Conservation (phyloP, 2,329 filamentous ascomycete species). For the Aphanoascus verrucosus region DNA sequence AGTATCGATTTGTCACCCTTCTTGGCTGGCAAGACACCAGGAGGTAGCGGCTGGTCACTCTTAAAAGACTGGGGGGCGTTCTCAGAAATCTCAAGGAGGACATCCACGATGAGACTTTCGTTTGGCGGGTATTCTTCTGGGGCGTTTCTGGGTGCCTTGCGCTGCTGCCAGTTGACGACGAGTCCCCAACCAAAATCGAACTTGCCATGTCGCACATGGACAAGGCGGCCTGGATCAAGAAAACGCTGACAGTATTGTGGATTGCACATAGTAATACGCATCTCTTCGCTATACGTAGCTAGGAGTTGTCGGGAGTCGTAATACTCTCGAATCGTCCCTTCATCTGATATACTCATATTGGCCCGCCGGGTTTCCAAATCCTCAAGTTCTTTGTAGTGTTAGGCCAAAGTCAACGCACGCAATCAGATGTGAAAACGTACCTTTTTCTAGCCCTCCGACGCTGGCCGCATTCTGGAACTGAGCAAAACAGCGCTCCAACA, state of each 20-base stretch:
- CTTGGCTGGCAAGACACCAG: conserved; percentile 49
- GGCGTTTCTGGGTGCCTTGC: conserved; percentile 54
- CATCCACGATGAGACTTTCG: conserved; percentile 71
- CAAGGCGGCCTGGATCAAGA: conserved; percentile 74
- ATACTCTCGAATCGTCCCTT: conserved; percentile 84
- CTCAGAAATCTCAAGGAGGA: conserved; percentile 57
- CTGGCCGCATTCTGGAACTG: conserved; percentile 95
- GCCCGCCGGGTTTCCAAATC: conserved; percentile 66
- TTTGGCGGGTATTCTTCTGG: conserved; percentile 61
- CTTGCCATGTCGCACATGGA: conserved; percentile 70
- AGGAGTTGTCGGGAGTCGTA: conserved; percentile 81
- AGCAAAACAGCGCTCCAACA: conserved; percentile 97
- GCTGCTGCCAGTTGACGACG: conserved; percentile 60
- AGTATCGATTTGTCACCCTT: conserved; percentile 58
- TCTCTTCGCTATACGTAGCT: conserved; percentile 72
- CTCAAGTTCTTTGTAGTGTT: conserved; percentile 50
- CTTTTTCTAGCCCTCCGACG: conserved; percentile 69
- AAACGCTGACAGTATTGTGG: conserved; percentile 77
- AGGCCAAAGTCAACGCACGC: conserved; percentile 17
- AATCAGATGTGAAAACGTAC: conserved; percentile 23
- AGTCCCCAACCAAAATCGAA: conserved; percentile 92
- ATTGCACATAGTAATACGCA: conserved; percentile 83
- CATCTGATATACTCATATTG: conserved; percentile 68
- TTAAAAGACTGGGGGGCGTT: conserved; percentile 44
- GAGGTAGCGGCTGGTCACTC: conserved; percentile 53